Percentiles rank a stretch among this genome's conserved stretches.
These are phyloP conservation scores for Lentinula sp. DNA, from an alignment of 768 basidiomycete species.

Conservation along the genomic window DNA sequence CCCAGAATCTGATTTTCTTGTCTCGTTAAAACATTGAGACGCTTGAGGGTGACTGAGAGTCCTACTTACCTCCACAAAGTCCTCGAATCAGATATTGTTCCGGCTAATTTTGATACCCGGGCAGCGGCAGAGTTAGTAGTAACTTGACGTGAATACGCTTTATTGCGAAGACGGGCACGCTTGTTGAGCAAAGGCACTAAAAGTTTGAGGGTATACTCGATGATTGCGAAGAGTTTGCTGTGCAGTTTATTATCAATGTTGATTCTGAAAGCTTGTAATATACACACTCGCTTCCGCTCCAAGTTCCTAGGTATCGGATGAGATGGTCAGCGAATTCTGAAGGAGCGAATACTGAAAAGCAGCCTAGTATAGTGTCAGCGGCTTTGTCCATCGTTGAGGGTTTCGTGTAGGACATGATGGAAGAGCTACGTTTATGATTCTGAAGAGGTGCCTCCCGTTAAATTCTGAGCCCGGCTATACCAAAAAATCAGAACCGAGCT, in stretches of 20 bases:
- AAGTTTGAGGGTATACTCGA: conserved; percentile 71
- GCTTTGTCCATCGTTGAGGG: conserved; percentile 41
- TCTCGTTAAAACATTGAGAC: not conserved
- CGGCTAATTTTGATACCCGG: conserved; percentile 47
- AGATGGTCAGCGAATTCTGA: conserved; percentile 68
- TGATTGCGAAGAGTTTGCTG: conserved; percentile 76
- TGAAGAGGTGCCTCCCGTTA: too few species aligned
- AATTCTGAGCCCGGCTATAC: too few species aligned
- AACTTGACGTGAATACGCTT: conserved; percentile 49
- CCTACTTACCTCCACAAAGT: conserved; percentile 46
- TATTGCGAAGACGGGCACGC: conserved; percentile 65
- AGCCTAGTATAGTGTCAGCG: conserved; percentile 62
- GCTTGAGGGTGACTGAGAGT: not conserved
- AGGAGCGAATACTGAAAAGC: conserved; percentile 50
- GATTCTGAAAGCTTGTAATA: not conserved
- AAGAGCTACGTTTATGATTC: not conserved
- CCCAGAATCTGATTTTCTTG: conserved; percentile 50
- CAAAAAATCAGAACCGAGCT: not conserved
- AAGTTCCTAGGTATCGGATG: conserved; percentile 71
- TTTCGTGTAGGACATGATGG: conserved; percentile 48
- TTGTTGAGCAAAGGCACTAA: conserved; percentile 58
- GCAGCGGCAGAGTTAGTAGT: conserved; percentile 50
- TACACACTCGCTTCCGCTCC: conserved; percentile 78
- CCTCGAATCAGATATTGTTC: conserved; percentile 59
- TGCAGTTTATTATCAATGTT: not conserved